Conservation (phyloP, 352 stramenopile species). For the Pythium oligandrum region DNA sequence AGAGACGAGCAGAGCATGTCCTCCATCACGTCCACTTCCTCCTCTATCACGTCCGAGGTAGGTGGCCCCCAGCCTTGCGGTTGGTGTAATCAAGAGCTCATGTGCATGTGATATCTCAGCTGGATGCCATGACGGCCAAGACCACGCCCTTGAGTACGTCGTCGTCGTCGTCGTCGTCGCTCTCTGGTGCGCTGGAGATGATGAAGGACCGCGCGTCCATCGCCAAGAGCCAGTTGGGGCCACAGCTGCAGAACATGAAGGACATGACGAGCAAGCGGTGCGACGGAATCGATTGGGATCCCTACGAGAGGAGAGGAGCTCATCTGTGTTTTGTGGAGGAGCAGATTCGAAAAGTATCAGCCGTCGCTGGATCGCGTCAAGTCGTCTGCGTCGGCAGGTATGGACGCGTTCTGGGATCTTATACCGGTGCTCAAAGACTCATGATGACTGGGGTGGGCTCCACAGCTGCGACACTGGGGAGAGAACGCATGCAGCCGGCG, state of each 20-base stretch:
- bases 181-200: conserved; percentile 16
- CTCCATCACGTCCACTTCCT: too few species aligned
- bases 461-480: conserved; percentile 35
- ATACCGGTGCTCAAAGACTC: conserved; percentile 4
- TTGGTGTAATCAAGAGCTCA: not conserved
- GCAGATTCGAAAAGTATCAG: conserved; percentile 66
- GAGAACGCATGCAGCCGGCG: conserved; percentile 42
- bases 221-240: conserved; percentile 25
- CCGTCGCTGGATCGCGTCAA: conserved; percentile 70
- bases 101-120: conserved; percentile 2
- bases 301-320: not conserved
- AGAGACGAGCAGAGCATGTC: too few species aligned
- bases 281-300: not conserved
- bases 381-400: conserved; percentile 63
- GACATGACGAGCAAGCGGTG: conserved; percentile 26
- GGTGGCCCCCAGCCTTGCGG: not conserved
- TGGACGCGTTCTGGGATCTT: conserved; percentile 1
- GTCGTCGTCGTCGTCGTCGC: conserved; percentile 2
- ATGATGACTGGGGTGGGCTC: conserved; percentile 2
- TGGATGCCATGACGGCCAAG: too few species aligned
- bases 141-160: not conserved
- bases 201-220: conserved; percentile 26
- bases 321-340: not conserved
- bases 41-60: too few species aligned
- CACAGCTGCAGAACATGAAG: conserved; percentile 29